Evolutionary conservation across 768 basidiomycete species (phyloP).

Genomic region (Amanita thiersii): DNA sequence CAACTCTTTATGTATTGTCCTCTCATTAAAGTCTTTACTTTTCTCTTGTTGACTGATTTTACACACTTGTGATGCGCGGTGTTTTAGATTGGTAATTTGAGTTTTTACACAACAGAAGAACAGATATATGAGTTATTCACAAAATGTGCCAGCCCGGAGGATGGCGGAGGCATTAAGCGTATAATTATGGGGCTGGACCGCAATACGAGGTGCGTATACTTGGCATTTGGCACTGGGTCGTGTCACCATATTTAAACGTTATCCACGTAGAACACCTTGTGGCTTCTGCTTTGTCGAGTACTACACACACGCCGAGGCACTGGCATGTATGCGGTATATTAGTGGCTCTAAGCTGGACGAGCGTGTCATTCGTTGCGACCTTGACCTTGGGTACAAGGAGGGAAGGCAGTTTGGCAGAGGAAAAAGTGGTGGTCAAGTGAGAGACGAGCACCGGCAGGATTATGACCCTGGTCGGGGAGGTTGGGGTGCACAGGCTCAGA

Average conservation of each 20-base stretch:
- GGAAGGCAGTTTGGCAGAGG: conserved; percentile 96
- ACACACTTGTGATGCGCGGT: conserved; percentile 10
- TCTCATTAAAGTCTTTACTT: conserved; percentile 15
- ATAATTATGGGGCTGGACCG: conserved; percentile 94
- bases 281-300: conserved; percentile 97
- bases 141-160: conserved; percentile 82
- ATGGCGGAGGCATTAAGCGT: conserved; percentile 85
- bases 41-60: conserved; percentile 8
- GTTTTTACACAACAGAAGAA: conserved; percentile 93
- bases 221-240: background rate
- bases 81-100: conserved; percentile 86
- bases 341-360: conserved; percentile 99
- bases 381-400: conserved; percentile 95
- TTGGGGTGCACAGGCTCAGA: conserved; percentile 85
- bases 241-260: conserved; percentile 13
- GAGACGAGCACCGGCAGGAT: conserved; percentile 95
- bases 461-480: conserved; percentile 95
- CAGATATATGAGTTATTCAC: conserved; percentile 92
- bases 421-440: conserved; percentile 93
- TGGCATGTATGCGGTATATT: conserved; percentile 88
- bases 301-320: conserved; percentile 89
- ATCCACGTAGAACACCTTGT: conserved; percentile 90
- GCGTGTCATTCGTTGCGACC: conserved; percentile 94
- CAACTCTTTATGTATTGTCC: conserved; percentile 80
- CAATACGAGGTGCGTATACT: conserved; percentile 58